Evolutionary conservation across 2,329 filamentous ascomycete genomes (phyloP).

Genomic region (Penicillium sp.): DNA sequence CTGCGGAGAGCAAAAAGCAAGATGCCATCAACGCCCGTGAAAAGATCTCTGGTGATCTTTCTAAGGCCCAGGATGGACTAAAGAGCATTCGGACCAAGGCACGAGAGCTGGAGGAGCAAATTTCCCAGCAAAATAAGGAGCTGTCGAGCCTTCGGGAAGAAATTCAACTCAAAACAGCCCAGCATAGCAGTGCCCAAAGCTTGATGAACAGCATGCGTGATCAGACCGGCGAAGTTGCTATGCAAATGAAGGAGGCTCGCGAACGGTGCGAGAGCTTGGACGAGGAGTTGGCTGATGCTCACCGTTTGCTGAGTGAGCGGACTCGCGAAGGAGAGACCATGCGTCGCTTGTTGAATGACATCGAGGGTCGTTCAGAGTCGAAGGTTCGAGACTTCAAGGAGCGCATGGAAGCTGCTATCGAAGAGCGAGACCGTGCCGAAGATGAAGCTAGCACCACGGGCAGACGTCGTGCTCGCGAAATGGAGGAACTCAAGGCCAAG

Average conservation of each 20-base stretch:
- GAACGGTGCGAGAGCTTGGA: slow-evolving; percentile 82
- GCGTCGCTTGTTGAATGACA: slow-evolving; percentile 82
- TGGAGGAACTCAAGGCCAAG: slow-evolving; percentile 79
- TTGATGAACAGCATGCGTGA: slow-evolving; percentile 91
- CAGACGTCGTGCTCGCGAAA: slow-evolving; percentile 74
- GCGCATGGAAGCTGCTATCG: slow-evolving; percentile 84
- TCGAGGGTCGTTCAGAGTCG: slow-evolving; percentile 77
- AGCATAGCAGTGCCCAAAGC: slow-evolving; percentile 82
- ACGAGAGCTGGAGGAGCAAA: slow-evolving; percentile 73
- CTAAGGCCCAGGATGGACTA: slow-evolving; percentile 71
- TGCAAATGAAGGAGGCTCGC: slow-evolving; percentile 87
- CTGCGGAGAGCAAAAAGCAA: slow-evolving; percentile 75
- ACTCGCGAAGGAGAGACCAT: slow-evolving; percentile 94
- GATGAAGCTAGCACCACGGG: slow-evolving; percentile 81
- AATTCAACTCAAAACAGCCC: slow-evolving; percentile 77
- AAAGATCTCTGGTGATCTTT: slow-evolving; percentile 68
- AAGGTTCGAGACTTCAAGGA: slow-evolving; percentile 87
- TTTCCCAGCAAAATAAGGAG: slow-evolving; percentile 68
- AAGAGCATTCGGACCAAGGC: slow-evolving; percentile 57
- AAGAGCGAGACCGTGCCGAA: slow-evolving; percentile 89
- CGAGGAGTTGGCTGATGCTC: slow-evolving; percentile 87
- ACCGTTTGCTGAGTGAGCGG: slow-evolving; percentile 81
- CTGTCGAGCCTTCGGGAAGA: slow-evolving; percentile 72
- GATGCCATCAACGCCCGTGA: slow-evolving; percentile 74
- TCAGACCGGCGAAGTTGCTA: slow-evolving; percentile 81